These are phyloP conservation scores for Pythium periplocum DNA, from an alignment of 352 stramenopile genomes.

Conservation along the genomic window DNA sequence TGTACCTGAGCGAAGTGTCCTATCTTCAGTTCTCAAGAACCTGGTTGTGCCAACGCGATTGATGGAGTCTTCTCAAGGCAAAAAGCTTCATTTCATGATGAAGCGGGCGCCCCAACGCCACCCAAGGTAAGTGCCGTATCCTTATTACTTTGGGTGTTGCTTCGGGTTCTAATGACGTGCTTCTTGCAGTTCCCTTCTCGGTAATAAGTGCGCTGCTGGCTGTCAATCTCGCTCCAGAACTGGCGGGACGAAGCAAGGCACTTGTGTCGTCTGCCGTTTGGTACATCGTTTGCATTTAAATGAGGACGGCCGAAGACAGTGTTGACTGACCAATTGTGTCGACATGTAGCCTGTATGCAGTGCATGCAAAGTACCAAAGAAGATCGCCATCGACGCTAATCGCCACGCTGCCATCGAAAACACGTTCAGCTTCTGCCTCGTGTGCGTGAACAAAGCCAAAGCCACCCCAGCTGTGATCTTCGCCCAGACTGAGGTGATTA, in stretches of 20 bases:
- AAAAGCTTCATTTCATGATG: constrained; percentile 6
- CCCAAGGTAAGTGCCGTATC: no score
- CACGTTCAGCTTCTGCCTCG: not conserved
- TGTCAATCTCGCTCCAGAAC: no score
- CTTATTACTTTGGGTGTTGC: no score
- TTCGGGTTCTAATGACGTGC: no score
- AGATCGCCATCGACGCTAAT: not conserved
- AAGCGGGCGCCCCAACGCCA: not conserved
- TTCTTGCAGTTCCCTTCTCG: no score
- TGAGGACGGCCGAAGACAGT: no score
- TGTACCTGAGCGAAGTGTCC: not conserved
- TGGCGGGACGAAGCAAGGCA: no score
- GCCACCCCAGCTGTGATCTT: not conserved
- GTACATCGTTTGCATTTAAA: no score
- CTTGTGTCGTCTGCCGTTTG: no score
- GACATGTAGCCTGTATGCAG: constrained; percentile 2
- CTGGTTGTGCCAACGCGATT: not conserved
- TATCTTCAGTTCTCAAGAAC: constrained; percentile 1
- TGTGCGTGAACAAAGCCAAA: constrained; percentile 1
- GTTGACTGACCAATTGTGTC: not conserved
- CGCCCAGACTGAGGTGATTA: not conserved
- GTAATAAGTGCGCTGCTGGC: no score
- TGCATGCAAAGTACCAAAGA: not conserved
- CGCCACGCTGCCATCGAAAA: not conserved
- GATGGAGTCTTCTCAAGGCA: not conserved